Percentiles rank a stretch among this genome's conserved stretches.
phyloP scores from a whole-genome alignment of 352 stramenopile genomes.

The Globisporangium mamillatum region DNA sequence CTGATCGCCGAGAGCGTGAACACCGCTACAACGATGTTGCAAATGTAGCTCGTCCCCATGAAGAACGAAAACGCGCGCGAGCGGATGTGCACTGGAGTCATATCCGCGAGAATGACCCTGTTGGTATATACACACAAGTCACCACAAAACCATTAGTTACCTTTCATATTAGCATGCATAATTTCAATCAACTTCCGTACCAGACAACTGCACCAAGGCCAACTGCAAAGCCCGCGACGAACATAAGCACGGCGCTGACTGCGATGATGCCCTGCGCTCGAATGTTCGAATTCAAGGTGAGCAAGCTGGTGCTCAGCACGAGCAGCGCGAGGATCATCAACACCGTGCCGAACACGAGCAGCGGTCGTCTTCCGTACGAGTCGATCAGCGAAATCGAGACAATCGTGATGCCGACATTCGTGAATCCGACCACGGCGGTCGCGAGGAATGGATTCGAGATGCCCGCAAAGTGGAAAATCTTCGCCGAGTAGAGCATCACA shows the following conservation, averaged over 20 bases:
- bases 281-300: slow-evolving; percentile 51
- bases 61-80: slow-evolving; percentile 83
- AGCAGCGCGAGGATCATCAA: slow-evolving; percentile 75
- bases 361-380: slow-evolving; percentile 60
- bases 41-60: slow-evolving; percentile 83
- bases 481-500: slow-evolving; percentile 90
- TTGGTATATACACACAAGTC: not conserved
- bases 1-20: slow-evolving; percentile 79
- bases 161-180: not conserved
- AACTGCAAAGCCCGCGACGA: slow-evolving; percentile 84
- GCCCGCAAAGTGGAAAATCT: slow-evolving; percentile 89
- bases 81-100: slow-evolving; percentile 85
- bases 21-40: slow-evolving; percentile 79
- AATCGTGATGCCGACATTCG: slow-evolving; percentile 80
- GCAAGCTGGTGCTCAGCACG: slow-evolving; percentile 63
- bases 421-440: slow-evolving; percentile 66
- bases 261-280: slow-evolving; percentile 58
- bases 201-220: slow-evolving; percentile 78
- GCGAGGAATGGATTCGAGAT: slow-evolving; percentile 84
- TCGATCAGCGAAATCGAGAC: slow-evolving; percentile 78
- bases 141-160: not conserved
- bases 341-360: slow-evolving; percentile 66
- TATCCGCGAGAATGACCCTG: slow-evolving; percentile 85
- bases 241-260: slow-evolving; percentile 75
- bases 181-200: slow-evolving; percentile 25